Conservation (phyloP, 2,329 filamentous ascomycete genomes). For the Dactylellina sp. region DNA sequence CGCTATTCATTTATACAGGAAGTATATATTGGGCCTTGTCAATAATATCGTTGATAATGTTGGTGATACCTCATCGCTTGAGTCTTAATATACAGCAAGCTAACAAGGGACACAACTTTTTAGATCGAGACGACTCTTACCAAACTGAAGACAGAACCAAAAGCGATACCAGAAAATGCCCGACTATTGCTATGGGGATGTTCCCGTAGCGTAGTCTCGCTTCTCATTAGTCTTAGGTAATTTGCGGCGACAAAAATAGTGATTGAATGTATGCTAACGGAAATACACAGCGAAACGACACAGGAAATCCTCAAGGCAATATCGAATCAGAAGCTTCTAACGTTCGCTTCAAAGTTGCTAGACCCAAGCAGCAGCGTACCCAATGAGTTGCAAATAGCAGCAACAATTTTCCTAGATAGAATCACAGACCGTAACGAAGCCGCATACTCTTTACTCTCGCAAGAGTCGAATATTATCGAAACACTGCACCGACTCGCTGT, state of each 20-base stretch:
- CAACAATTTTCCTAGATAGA: conserved; percentile 58
- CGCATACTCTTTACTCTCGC: conserved; percentile 66
- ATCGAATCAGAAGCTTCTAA: conserved; percentile 67
- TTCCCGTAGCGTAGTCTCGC: conserved; percentile 64
- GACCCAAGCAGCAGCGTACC: conserved; percentile 64
- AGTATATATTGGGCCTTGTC: conserved; percentile 69
- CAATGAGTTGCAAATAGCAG: conserved; percentile 58
- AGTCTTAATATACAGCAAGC: neutral
- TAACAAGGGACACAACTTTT: neutral
- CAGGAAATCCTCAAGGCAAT: conserved; percentile 72
- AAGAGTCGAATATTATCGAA: conserved; percentile 5
- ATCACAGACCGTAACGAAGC: conserved; percentile 69
- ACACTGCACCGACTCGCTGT: conserved; percentile 12
- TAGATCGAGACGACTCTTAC: conserved; percentile 36
- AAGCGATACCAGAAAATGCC: conserved; percentile 69
- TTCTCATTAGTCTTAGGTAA: conserved; percentile 39
- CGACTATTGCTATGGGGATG: conserved; percentile 68
- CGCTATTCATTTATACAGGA: conserved; percentile 73
- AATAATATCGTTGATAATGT: conserved; percentile 70
- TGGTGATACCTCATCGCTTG: conserved; percentile 36
- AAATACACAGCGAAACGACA: conserved; percentile 67
- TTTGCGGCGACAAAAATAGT: conserved; percentile 57
- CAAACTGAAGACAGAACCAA: conserved; percentile 64
- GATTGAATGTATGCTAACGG: conserved; percentile 58
- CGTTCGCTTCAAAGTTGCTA: conserved; percentile 70